These are phyloP conservation scores for Austropuccinia psidii DNA, from an alignment of 1,284 basidiomycete species.

Conservation along the genomic window DNA sequence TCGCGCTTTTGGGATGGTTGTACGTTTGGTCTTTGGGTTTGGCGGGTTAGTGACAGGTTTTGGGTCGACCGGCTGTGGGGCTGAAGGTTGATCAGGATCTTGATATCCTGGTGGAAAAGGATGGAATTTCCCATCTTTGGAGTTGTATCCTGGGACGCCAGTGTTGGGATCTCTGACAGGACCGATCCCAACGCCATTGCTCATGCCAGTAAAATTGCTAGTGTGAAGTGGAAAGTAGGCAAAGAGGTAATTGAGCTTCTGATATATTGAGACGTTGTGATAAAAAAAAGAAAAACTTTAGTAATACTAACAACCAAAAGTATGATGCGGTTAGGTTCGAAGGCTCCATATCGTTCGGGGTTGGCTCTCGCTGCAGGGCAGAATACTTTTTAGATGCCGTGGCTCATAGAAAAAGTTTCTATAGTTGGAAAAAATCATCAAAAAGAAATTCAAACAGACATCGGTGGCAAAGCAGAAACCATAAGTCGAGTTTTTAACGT, in stretches of 20 bases:
- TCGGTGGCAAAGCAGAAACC: slow-evolving; percentile 11
- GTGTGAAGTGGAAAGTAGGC: background rate
- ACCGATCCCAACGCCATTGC: slow-evolving; percentile 12
- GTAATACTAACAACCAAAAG: too few relatives aligned
- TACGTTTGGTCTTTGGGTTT: too few relatives aligned
- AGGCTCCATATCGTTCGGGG: background rate
- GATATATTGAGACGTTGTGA: background rate
- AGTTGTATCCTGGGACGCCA: slow-evolving; percentile 17
- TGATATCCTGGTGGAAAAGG: too few relatives aligned
- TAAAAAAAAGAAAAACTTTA: background rate
- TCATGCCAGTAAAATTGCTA: too few relatives aligned
- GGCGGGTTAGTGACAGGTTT: too few relatives aligned
- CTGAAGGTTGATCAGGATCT: too few relatives aligned
- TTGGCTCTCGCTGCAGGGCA: too few relatives aligned
- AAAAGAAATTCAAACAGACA: background rate
- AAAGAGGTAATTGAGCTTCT: background rate
- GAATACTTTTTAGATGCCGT: too few relatives aligned
- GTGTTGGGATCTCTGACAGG: slow-evolving; percentile 19
- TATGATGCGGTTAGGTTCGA: slow-evolving; percentile 1
- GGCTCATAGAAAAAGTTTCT: too few relatives aligned
- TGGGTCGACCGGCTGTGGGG: too few relatives aligned
- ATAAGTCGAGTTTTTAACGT: slow-evolving; percentile 22
- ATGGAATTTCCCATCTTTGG: background rate
- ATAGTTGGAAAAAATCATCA: background rate
- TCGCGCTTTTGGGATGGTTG: too few relatives aligned